Conservation (phyloP, 78 protist species). For the Dictyostelium intermedium region DNA sequence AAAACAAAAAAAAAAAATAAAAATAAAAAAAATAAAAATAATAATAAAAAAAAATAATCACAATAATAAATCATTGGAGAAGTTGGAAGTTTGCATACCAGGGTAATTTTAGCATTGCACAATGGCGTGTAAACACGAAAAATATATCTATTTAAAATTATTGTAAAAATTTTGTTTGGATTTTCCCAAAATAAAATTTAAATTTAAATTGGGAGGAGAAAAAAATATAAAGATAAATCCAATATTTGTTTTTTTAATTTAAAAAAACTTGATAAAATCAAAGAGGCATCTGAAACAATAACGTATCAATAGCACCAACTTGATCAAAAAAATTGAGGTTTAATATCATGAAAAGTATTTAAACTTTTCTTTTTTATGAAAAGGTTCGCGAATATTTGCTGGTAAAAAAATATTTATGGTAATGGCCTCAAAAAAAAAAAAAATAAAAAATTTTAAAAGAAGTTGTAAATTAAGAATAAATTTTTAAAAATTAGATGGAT, state of each 20-base stretch:
- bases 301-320: not conserved
- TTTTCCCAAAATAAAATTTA: no score
- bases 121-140: not conserved
- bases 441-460: not conserved
- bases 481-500: no score
- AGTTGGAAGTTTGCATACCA: not conserved
- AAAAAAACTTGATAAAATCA: not conserved
- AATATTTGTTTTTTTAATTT: no score
- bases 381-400: not conserved
- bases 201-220: not conserved
- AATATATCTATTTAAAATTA: not conserved
- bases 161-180: not conserved
- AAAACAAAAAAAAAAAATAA: no score
- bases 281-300: not conserved
- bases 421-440: not conserved
- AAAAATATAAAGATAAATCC: not conserved
- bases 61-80: not conserved
- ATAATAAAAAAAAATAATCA: no score
- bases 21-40: no score
- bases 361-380: not conserved
- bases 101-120: not conserved
- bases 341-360: not conserved
- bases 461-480: not conserved
- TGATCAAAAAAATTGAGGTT: not conserved
- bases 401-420: not conserved